Percentiles rank a stretch among this genome's conserved stretches.
phyloP scores from a whole-genome alignment of 2,329 filamentous ascomycete species.

The Ceratocystis lukuohia region DNA sequence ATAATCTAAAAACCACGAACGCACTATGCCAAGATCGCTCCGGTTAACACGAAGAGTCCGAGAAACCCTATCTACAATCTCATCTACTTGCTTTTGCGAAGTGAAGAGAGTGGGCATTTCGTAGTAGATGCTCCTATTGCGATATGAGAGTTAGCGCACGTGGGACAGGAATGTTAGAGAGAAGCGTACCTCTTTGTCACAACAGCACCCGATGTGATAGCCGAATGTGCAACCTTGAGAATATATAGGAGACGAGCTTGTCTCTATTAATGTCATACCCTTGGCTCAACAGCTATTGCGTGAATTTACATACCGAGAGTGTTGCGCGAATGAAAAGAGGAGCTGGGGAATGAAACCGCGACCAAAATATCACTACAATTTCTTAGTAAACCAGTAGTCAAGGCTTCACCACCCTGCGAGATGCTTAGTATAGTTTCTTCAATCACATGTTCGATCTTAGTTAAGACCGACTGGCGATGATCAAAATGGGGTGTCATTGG shows the following conservation, averaged over 20 bases:
- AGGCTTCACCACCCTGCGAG: background rate
- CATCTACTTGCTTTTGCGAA: constrained; percentile 54
- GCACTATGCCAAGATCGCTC: constrained; percentile 55
- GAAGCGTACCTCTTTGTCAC: constrained; percentile 47
- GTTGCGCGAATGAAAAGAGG: background rate
- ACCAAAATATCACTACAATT: background rate
- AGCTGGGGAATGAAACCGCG: background rate
- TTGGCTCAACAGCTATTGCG: background rate
- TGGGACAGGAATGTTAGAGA: background rate
- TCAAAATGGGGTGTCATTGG: background rate
- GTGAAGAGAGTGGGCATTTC: constrained; percentile 59
- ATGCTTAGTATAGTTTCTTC: background rate
- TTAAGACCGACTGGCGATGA: background rate
- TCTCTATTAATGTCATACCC: background rate
- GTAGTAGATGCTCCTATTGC: constrained; percentile 62
- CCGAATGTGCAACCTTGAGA: constrained; percentile 46
- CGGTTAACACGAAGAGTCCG: constrained; percentile 53
- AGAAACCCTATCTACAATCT: constrained; percentile 60
- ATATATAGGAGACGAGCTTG: constrained; percentile 45
- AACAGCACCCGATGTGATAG: constrained; percentile 39
- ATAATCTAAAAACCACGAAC: background rate
- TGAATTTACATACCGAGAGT: background rate
- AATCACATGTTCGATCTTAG: background rate
- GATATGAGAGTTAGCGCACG: background rate
- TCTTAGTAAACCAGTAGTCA: background rate